Base-by-base conservation (phyloP, 2,329 filamentous ascomycete species). In the Chlorencoelia australis region DNA sequence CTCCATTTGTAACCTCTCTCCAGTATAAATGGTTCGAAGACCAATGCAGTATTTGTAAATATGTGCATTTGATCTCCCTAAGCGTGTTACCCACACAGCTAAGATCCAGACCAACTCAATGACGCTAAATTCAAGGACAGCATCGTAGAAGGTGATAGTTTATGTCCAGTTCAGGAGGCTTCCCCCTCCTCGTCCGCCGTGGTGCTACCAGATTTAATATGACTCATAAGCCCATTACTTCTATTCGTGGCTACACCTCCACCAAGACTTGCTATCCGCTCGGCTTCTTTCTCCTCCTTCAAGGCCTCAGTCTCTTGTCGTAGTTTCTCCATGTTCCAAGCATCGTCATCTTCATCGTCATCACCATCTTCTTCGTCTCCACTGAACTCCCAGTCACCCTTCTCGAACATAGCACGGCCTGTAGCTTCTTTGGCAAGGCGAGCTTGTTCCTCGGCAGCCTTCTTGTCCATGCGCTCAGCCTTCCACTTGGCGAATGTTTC, bases 401-500 rank as follows among this genome's bases (percentile, higher is more conserved):
- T 91, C 64, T 98, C 91, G 59, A 98, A 98, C 63, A 98, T 70
- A 6, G 87, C 85, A 64, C 88, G 78, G 54, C 91, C 91, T 14
- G 91, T 98, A 15, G 88, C 89, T 52, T 98, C 91, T 71, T 94
- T 96, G 55, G 87, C 84, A 63, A 82, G 79, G 56, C 81, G 78
- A 31, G 87, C 86, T 63, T 94, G 79, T 49, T 91, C 83, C 54
- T 98, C 91, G 15, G 91, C 91, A 11, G 80, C 82, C 71, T 94
- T 96, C 79, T 98, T 98, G 62, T 87, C 78, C 50, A 96, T 58
- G 29, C 91, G 82, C 35, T 94, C 82, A 64, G 88, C 80, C 72
- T 98, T 98, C 91, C 91, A 98, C 56, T 91, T 91, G 44, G 86
- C 86, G 56, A 98, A 98, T 1, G 77, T 72, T 57, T 98, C 91